Conservation (phyloP, 306 rosid genomes). For the Calophaca sinica region DNA sequence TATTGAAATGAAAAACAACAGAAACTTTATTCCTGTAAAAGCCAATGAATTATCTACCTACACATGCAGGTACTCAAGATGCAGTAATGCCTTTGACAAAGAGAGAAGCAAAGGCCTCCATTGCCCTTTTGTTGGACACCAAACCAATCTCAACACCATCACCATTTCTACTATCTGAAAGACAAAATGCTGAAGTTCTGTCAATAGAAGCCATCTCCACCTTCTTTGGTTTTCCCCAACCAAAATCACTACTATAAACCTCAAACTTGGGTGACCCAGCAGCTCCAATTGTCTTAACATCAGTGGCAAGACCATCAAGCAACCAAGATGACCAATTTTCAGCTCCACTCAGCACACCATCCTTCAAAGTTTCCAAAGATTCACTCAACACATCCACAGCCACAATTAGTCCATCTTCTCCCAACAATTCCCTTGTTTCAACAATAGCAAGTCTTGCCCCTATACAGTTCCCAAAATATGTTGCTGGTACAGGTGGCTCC, state of each 20-base stretch:
- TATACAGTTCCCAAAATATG: conserved; percentile 66
- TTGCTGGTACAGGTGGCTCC: conserved; percentile 50
- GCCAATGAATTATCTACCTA: neutral
- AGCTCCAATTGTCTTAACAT: conserved; percentile 14
- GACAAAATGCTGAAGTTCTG: conserved; percentile 45
- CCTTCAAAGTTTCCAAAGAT: conserved; percentile 47
- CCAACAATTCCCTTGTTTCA: conserved; percentile 36
- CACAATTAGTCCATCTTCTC: conserved; percentile 44
- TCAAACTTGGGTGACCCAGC: conserved; percentile 65
- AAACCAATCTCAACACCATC: conserved; percentile 57
- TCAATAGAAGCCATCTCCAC: conserved; percentile 60
- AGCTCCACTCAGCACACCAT: conserved; percentile 47
- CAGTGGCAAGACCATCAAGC: neutral
- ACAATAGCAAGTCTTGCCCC: neutral
- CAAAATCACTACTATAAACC: conserved; percentile 57
- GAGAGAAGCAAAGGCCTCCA: conserved; percentile 47
- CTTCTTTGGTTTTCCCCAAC: conserved; percentile 68
- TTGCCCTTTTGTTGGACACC: conserved; percentile 35
- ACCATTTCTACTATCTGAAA: conserved; percentile 51
- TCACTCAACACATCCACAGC: conserved; percentile 39
- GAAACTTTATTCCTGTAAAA: neutral
- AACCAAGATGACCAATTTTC: conserved; percentile 40
- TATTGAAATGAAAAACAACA: neutral
- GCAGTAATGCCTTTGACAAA: conserved; percentile 42
- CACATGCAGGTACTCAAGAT: neutral